Percentiles rank a stretch among this genome's conserved stretches.
phyloP scores from a whole-genome alignment of 805 yeast genomes.

The Huiozyma naganishii region DNA sequence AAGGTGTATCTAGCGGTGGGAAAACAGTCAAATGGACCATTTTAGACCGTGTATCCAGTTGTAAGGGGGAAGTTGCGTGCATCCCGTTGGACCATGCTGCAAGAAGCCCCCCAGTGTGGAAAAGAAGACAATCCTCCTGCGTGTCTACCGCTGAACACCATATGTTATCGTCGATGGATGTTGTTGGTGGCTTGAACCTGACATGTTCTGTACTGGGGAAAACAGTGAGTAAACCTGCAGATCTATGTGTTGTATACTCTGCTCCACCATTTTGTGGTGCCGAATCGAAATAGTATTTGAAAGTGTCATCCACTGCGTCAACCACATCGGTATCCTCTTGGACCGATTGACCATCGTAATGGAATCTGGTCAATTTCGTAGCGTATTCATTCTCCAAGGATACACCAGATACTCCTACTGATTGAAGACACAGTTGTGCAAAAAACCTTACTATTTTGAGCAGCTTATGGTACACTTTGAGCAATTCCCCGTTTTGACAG shows the following conservation, averaged over 20 bases:
- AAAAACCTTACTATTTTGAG: constrained; percentile 17
- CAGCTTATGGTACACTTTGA: constrained; percentile 12
- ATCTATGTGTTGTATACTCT: constrained; percentile 10
- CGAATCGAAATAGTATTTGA: constrained; percentile 12
- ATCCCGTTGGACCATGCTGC: constrained; percentile 13
- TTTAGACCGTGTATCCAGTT: constrained; percentile 6
- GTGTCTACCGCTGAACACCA: constrained; percentile 17
- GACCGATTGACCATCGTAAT: constrained; percentile 5
- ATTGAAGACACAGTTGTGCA: constrained; percentile 12
- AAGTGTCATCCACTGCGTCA: constrained; percentile 10
- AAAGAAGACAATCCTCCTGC: constrained; percentile 20
- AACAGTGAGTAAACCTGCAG: constrained; percentile 20
- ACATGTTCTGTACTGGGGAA: constrained; percentile 20
- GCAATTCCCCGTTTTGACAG: constrained; percentile 7
- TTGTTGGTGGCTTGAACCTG: constrained; percentile 16
- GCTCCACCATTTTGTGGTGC: too few relatives aligned
- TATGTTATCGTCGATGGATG: constrained; percentile 15
- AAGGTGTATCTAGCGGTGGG: constrained; percentile 12
- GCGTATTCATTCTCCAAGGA: not conserved
- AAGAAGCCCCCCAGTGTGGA: constrained; percentile 21
- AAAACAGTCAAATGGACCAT: constrained; percentile 14
- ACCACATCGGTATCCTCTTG: constrained; percentile 1
- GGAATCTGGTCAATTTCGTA: constrained; percentile 9
- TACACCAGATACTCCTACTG: constrained; percentile 2
- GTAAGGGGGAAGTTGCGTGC: constrained; percentile 17